Evolutionary conservation across 306 rosid species (phyloP), one percentile per base, ranked within the genome.

Genomic region (Adenanthera pavonina): DNA sequence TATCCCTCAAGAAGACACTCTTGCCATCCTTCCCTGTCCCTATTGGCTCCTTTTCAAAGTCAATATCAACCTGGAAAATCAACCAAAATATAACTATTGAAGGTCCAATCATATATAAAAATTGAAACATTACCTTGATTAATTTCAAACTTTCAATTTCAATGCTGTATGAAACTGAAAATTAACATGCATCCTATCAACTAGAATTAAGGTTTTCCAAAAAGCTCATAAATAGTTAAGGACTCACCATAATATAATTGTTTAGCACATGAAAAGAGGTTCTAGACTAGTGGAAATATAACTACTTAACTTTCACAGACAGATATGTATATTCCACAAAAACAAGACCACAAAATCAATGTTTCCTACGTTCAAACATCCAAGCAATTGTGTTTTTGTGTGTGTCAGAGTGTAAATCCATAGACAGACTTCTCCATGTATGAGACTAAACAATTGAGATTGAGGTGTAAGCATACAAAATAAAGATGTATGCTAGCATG

Each of bases 21-120:
- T 94, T 91, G 52, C 98, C 98, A 81, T 94, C 94, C 89, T 92
- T 94, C 73, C 97, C 94, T 77, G 83, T 94, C 72, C 97, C 98
- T 78, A 94, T 80, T 57, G 98, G 98, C 81, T 94, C 97, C 88
- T 87, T 92, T 49, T 91, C 93, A 49, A 94, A 94, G 85, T 94
- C 98, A 77, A 94, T 94, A 84, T 92, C 92, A 81, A 92, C 97
- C 98, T 94, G 92, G 49, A 83, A 82, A 75, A 53, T 69, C 49
- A 30, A 82, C 76, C 78, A 81, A 70, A 79, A 36, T n/a, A 25
- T 7, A 75, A 15, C 20, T 71, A 49, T 17, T 47, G 53, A 43
- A 72, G 51, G 53, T 78, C 44, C 60, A 66, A 43, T 46, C 14
- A 20, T 25, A 47, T 25, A 47, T 49, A 15, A 3, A 41, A 53